Evolutionary conservation across 345 rosid species (phyloP).

Genomic region (Dimocarpus longan): DNA sequence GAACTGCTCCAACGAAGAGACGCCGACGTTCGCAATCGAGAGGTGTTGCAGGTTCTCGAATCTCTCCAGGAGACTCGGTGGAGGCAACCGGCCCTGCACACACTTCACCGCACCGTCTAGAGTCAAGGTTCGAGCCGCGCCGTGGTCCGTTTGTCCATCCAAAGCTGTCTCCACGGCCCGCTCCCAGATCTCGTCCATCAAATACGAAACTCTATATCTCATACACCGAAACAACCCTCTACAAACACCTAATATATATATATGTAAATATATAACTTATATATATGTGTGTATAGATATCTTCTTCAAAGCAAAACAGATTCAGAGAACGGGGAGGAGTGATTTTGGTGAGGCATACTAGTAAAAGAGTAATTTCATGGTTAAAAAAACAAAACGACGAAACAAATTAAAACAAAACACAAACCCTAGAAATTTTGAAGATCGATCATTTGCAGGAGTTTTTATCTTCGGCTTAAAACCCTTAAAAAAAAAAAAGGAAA

Average conservation of each 20-base stretch:
- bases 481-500: constrained; percentile 3
- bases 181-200: constrained; percentile 89
- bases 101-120: constrained; percentile 84
- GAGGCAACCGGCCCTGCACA: constrained; percentile 61
- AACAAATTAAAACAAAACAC: constrained; percentile 6
- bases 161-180: constrained; percentile 69
- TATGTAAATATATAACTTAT: background rate
- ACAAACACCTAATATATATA: background rate
- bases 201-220: constrained; percentile 30
- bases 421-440: constrained; percentile 9
- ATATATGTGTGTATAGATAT: background rate
- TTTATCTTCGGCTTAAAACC: constrained; percentile 26
- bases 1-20: constrained; percentile 69
- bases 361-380: background rate
- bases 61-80: constrained; percentile 51
- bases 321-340: background rate
- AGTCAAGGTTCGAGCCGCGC: constrained; percentile 47
- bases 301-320: background rate
- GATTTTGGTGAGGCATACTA: background rate
- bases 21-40: constrained; percentile 66
- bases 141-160: constrained; percentile 56
- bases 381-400: background rate
- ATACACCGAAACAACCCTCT: constrained; percentile 9
- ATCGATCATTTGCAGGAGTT: background rate
- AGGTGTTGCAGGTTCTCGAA: constrained; percentile 67